Percentiles rank a stretch among this genome's conserved stretches.
Evolutionary conservation across 352 stramenopile species (phyloP).

Genomic region (Phytopythium aichiense): DNA sequence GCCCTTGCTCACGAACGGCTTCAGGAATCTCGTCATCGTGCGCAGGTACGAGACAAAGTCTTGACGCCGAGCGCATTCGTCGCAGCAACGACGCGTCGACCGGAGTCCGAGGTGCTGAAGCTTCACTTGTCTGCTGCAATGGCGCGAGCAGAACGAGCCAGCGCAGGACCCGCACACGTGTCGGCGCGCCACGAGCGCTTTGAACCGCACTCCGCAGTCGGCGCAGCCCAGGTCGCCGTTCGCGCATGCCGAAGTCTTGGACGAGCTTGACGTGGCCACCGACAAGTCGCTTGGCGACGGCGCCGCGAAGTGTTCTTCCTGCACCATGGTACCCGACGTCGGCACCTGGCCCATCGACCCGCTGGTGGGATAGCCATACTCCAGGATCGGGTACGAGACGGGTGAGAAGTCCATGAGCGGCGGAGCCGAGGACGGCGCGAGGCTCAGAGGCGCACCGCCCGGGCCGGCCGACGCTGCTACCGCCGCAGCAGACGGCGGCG

Average conservation of each 20-base stretch:
- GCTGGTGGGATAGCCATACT: conserved; percentile 5
- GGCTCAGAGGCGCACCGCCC: conserved; percentile 2
- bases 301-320: background rate
- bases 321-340: background rate
- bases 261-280: conserved; percentile 11
- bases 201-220: conserved; percentile 53
- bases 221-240: conserved; percentile 32
- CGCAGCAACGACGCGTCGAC: conserved; percentile 39
- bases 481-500: conserved; percentile 1
- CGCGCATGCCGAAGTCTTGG: conserved; percentile 6
- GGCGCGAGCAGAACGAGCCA: conserved; percentile 49
- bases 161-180: conserved; percentile 62
- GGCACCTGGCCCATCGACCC: conserved; percentile 5
- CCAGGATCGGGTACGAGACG: conserved; percentile 1
- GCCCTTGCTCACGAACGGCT: conserved; percentile 22
- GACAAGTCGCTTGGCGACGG: conserved; percentile 3
- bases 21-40: conserved; percentile 30
- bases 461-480: conserved; percentile 1
- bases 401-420: conserved; percentile 5
- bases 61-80: conserved; percentile 46
- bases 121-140: conserved; percentile 49
- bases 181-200: conserved; percentile 34
- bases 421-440: conserved; percentile 11
- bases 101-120: conserved; percentile 38
- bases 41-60: conserved; percentile 51